Conservation (phyloP, 2,329 filamentous ascomycete species). For the Diatrype stigma region DNA sequence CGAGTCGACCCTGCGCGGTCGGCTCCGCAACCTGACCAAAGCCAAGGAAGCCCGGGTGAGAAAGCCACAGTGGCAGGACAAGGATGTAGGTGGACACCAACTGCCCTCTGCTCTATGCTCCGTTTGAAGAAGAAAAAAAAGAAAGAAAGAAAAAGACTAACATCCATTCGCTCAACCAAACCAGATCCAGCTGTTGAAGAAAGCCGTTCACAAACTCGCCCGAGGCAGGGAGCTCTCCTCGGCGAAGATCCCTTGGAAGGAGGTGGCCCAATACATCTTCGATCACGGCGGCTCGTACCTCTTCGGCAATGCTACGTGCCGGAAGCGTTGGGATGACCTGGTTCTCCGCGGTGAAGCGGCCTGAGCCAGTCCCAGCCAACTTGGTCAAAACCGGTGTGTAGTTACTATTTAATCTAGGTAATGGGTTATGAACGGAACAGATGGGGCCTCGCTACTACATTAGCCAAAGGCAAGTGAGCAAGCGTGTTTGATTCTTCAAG, state of each 20-base stretch:
- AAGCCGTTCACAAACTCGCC: conserved; percentile 37
- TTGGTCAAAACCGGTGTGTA: too few relatives aligned
- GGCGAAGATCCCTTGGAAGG: conserved; percentile 51
- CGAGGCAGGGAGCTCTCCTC: conserved; percentile 24
- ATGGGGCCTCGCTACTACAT: too few relatives aligned
- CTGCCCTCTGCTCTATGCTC: not conserved
- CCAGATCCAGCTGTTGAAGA: conserved; percentile 41
- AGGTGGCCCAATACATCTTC: conserved; percentile 50
- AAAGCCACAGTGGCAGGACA: conserved; percentile 58
- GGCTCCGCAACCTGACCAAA: conserved; percentile 63
- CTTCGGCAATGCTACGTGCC: conserved; percentile 56
- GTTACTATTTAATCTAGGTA: not conserved
- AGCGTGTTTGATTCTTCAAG: conserved; percentile 11
- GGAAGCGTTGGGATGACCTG: conserved; percentile 53
- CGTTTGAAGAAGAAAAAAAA: too few relatives aligned
- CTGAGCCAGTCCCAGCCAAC: conserved; percentile 1
- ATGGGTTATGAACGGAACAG: not conserved
- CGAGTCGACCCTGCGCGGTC: conserved; percentile 69
- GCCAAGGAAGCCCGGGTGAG: conserved; percentile 57
- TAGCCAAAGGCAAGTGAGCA: not conserved
- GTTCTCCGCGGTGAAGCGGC: conserved; percentile 18
- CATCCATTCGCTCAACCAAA: not conserved
- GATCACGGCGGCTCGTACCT: conserved; percentile 51
- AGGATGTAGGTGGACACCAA: conserved; percentile 54
- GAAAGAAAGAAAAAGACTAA: not conserved